Conservation (phyloP, 176 grass and related monocot genomes). For the Juncus inflexus region DNA sequence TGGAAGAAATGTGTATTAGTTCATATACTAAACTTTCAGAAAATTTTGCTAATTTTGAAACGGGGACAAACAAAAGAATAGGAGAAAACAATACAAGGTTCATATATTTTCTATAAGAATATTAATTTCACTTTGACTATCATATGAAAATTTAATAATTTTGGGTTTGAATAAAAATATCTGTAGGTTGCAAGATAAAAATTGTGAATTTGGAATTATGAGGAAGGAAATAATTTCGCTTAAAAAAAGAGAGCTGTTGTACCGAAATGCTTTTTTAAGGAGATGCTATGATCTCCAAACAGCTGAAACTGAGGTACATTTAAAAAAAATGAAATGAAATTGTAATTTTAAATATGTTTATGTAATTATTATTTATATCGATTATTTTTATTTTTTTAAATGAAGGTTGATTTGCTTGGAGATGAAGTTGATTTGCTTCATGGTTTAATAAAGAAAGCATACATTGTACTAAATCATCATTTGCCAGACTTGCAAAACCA, state of each 20-base stretch:
- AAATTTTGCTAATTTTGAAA: slow-evolving; percentile 25
- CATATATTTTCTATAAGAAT: background rate
- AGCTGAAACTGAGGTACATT: slow-evolving; percentile 62
- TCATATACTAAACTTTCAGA: slow-evolving; percentile 15
- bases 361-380: background rate
- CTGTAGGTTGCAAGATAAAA: slow-evolving; percentile 44
- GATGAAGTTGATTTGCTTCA: slow-evolving; percentile 55
- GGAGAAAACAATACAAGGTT: slow-evolving; percentile 43
- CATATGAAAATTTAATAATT: background rate
- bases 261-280: slow-evolving; percentile 44
- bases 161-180: slow-evolving; percentile 3
- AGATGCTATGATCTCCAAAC: slow-evolving; percentile 56
- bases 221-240: slow-evolving; percentile 32
- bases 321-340: background rate
- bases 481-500: slow-evolving; percentile 40
- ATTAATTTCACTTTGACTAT: background rate
- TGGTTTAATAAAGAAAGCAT: slow-evolving; percentile 44
- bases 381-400: slow-evolving; percentile 16
- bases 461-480: slow-evolving; percentile 35
- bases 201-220: slow-evolving; percentile 18
- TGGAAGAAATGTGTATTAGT: background rate
- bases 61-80: slow-evolving; percentile 22
- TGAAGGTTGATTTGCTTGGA: slow-evolving; percentile 61
- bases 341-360: background rate
- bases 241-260: slow-evolving; percentile 42